A percentile compares a stretch with the other conserved stretches of the same genome.
These are phyloP conservation scores for Nasturtium officinale DNA, from an alignment of 345 rosid species.

Conservation along the genomic window DNA sequence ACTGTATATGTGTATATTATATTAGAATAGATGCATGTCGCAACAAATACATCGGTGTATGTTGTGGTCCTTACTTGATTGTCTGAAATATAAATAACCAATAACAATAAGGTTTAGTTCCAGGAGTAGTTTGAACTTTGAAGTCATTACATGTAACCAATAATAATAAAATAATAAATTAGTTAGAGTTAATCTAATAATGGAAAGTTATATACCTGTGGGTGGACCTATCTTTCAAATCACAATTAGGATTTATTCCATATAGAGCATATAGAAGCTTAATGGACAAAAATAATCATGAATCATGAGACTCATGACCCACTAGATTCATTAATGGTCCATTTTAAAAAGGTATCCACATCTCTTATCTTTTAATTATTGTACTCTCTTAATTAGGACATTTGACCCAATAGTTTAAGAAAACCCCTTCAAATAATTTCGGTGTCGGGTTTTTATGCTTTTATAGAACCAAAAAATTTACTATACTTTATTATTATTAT, in stretches of 20 bases:
- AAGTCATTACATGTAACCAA: slow-evolving; percentile 11
- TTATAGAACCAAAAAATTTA: not conserved
- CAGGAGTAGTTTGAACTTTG: not conserved
- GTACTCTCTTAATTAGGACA: slow-evolving; percentile 14
- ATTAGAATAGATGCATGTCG: slow-evolving; percentile 8
- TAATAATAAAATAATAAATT: slow-evolving; percentile 14
- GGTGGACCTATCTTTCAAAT: slow-evolving; percentile 37
- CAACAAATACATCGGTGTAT: slow-evolving; percentile 25
- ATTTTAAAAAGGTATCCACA: slow-evolving; percentile 19
- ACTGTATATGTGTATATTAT: not conserved
- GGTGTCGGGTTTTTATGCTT: not conserved
- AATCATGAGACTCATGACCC: slow-evolving; percentile 41
- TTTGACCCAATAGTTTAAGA: slow-evolving; percentile 7
- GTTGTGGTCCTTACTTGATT: slow-evolving; percentile 44
- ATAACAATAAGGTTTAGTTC: slow-evolving; percentile 32
- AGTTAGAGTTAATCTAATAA: slow-evolving; percentile 31
- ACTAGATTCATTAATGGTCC: slow-evolving; percentile 42
- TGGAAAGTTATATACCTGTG: slow-evolving; percentile 37
- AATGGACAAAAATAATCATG: slow-evolving; percentile 38
- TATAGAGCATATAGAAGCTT: slow-evolving; percentile 31
- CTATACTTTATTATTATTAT: too few relatives aligned
- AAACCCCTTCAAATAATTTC: not conserved
- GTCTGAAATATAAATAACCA: slow-evolving; percentile 27
- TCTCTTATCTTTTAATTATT: slow-evolving; percentile 31
- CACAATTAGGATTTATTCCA: slow-evolving; percentile 39